These are phyloP conservation scores for Geotrichum bryndzae DNA, from an alignment of 1,139 yeast genomes.

Conservation along the genomic window DNA sequence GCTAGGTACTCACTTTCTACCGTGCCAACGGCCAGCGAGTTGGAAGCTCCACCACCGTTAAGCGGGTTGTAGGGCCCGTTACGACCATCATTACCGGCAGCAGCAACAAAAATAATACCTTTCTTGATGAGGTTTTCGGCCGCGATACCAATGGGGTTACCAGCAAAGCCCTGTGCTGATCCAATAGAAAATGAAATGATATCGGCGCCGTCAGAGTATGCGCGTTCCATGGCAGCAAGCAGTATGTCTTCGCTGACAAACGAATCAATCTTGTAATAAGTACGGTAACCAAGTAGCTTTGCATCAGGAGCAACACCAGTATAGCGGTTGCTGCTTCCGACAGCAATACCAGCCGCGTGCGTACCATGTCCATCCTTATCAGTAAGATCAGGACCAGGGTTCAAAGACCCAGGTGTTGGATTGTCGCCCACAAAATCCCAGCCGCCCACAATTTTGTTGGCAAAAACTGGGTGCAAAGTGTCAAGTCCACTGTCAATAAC, in stretches of 20 bases:
- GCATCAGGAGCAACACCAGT: slow-evolving; percentile 46
- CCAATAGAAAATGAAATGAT: slow-evolving; percentile 23
- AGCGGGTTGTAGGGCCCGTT: slow-evolving; percentile 10
- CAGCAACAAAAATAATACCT: slow-evolving; percentile 10
- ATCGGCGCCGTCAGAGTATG: slow-evolving; percentile 21
- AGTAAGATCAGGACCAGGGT: slow-evolving; percentile 16
- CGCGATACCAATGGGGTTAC: background rate
- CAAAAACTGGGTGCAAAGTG: slow-evolving; percentile 14
- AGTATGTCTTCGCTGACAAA: slow-evolving; percentile 19
- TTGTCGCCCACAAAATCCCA: slow-evolving; percentile 19
- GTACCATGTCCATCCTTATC: slow-evolving; percentile 50
- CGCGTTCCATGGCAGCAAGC: slow-evolving; percentile 21
- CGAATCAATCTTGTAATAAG: background rate
- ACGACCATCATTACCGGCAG: slow-evolving; percentile 16
- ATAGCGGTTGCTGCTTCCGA: slow-evolving; percentile 37
- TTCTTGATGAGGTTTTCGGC: background rate
- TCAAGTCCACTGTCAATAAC: slow-evolving; percentile 25
- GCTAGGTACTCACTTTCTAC: slow-evolving; percentile 3
- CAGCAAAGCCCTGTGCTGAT: background rate
- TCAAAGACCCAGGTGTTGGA: background rate
- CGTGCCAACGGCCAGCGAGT: slow-evolving; percentile 8
- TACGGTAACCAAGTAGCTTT: background rate
- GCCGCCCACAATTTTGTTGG: slow-evolving; percentile 20
- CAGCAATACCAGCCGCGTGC: slow-evolving; percentile 56
- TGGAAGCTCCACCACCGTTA: background rate